Conservation (phyloP, 1,284 basidiomycete genomes). For the Neotropicomus parvogracilis region DNA sequence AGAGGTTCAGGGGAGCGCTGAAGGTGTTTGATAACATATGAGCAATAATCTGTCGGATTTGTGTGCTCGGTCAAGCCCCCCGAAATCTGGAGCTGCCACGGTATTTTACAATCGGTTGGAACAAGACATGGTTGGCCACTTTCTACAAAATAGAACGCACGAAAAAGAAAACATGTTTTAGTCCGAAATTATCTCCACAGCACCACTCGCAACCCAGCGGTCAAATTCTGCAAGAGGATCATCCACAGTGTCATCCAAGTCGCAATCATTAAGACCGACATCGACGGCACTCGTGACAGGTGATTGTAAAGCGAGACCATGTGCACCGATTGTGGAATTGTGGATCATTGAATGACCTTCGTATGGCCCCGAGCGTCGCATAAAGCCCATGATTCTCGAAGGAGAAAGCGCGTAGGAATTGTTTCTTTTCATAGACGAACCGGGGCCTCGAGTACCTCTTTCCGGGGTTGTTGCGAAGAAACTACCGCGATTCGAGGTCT, state of each 20-base stretch:
- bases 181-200: slow-evolving; percentile 36
- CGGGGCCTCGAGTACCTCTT: neutral
- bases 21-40: slow-evolving; percentile 61
- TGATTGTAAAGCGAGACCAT: neutral
- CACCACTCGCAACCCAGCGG: slow-evolving; percentile 45
- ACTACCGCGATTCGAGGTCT: neutral
- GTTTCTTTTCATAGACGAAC: slow-evolving; percentile 1
- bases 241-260: slow-evolving; percentile 9
- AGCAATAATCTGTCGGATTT: no score
- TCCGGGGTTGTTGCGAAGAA: neutral
- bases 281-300: neutral
- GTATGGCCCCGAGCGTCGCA: slow-evolving; percentile 8
- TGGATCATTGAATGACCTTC: neutral
- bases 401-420: slow-evolving; percentile 23
- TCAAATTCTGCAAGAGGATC: slow-evolving; percentile 48
- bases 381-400: slow-evolving; percentile 27
- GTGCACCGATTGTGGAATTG: neutral
- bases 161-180: slow-evolving; percentile 2
- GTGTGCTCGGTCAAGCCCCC: no score
- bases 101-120: no score
- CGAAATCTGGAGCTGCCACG: no score
- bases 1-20: slow-evolving; percentile 63
- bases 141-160: neutral
- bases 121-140: neutral
- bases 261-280: neutral